Evolutionary conservation across 2,329 filamentous ascomycete species (phyloP), one percentile per base, ranked within the genome.

Genomic region (Emmonsiellopsis sp.): DNA sequence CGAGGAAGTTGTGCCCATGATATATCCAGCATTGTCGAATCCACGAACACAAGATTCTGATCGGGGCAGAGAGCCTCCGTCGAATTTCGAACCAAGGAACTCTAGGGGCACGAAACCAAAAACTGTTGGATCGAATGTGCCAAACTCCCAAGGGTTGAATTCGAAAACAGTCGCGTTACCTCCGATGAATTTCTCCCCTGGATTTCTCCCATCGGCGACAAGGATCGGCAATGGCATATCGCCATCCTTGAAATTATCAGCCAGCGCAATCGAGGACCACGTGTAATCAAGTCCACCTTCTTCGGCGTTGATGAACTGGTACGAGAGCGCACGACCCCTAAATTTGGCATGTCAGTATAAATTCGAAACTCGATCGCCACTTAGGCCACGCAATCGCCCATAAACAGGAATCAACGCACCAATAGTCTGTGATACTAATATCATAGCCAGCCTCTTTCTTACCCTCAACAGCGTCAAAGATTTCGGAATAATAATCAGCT

Each of bases 1-100:
- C 0, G 87, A 86, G 1, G 85, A 88, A 21, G 85, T 89, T 0
- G 90, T 95, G 49, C 90, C 90, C 82, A 95, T 89, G 31, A 95
- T 75, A 64, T 81, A 95, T 6, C 88, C 88, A 27, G 80, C 80
- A 61, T 90, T 90, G 69, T 95, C 91, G 58, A 90, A 90, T 1
- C 91, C 91, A 6, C 79, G 75, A 13, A 94, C 78, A 63, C 91
- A 95, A 32, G 71, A 66, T 43, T 79, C 77, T 53, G 76, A 67
- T 9, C 73, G 65, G 0, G 79, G 71, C 17, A 93, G 68, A 6
- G 66, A 63, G 17, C 88, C 88, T 5, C 71, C 75, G 40, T 75
- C 78, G 66, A 92, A 90, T 58, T 83, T 83, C 1, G 87, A 87
- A 2, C 88, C 88, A 2, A 91, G 68, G 58, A 85, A 91, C 56